Evolutionary conservation across 116 monocot species (phyloP), one percentile per base, ranked within the genome.

Genomic region (Cymodocea nodosa): DNA sequence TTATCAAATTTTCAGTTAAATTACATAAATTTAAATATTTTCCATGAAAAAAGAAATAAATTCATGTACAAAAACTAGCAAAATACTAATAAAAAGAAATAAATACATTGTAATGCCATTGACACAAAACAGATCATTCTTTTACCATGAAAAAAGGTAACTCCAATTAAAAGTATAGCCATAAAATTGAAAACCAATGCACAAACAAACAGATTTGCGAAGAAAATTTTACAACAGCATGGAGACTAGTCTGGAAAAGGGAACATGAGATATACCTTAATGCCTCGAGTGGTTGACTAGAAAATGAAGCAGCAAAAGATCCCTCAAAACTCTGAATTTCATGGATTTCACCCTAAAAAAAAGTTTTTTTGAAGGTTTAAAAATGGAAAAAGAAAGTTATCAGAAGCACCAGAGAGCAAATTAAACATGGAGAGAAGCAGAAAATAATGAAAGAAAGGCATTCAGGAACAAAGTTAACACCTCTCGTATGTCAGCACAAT

Each of bases 251-350:
- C 7, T 44, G 56, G 22, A 10, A 56, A 56, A 56, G 22, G 22
- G 23, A 23, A 48, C 8, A 17, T 44, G 40, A 63, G 63, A 63
- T 44, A 60, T 87, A 89, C 94, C 80, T 89, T 10, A 94, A 79
- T 44, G 94, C 94, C 68, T 87, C 74, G 67, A 95, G 95, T 76
- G 90, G 85, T 35, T 67, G 81, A 36, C 73, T 71, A 50, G 85
- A 81, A 83, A 95, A 95, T 63, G 83, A 74, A 56, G 85, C 74
- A 65, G 78, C 59, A 66, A 95, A 77, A 62, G 87, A 70, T 72
- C 74, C 85, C 68, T 85, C 85, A 70, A 89, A 79, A 72, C 79
- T 81, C 70, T 81, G 76, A 58, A 79, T 22, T 70, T 82, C 82
- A 71, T 72, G 78, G 14, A 75, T 15, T 18, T 60, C 83, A 69